Percentiles rank a stretch among this genome's conserved stretches.
phyloP scores from a whole-genome alignment of 2,329 filamentous ascomycete genomes.

The Colletotrichum scovillei region DNA sequence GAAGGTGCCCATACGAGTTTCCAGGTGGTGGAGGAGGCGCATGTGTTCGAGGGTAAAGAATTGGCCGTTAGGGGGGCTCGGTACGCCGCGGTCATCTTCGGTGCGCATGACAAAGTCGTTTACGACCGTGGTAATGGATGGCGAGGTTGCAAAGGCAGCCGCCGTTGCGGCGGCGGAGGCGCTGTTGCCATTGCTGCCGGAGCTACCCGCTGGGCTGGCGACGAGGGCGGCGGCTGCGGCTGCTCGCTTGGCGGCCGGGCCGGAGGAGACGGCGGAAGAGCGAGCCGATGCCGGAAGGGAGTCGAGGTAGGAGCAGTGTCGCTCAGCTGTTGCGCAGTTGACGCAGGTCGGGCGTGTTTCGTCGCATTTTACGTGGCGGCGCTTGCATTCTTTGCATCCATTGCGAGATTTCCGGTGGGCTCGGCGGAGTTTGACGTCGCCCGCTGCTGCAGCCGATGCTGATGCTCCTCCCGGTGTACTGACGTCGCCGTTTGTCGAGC shows the following conservation, averaged over 20 bases:
- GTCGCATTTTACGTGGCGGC: conserved; percentile 56
- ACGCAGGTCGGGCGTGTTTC: conserved; percentile 52
- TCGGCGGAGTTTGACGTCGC: conserved; percentile 46
- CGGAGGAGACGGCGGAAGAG: neutral
- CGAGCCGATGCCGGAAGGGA: conserved; percentile 19
- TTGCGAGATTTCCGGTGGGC: conserved; percentile 54
- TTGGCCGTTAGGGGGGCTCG: conserved; percentile 24
- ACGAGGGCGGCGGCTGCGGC: neutral
- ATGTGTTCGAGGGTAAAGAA: conserved; percentile 52
- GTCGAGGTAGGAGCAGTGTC: conserved; percentile 47
- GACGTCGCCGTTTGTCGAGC: conserved; percentile 30
- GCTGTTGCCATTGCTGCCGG: neutral
- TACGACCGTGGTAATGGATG: conserved; percentile 13
- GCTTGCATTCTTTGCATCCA: conserved; percentile 53
- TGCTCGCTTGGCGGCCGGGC: conserved; percentile 9
- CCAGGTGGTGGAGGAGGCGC: conserved; percentile 50
- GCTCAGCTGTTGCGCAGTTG: conserved; percentile 52
- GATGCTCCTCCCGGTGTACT: conserved; percentile 18
- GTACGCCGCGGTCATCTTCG: conserved; percentile 12
- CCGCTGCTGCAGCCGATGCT: neutral
- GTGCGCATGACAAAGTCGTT: conserved; percentile 21
- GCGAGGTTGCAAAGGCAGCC: neutral
- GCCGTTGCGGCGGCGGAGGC: neutral
- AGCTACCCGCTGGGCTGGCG: conserved; percentile 9
- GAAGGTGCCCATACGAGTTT: conserved; percentile 40